Evolutionary conservation across 768 basidiomycete genomes (phyloP), one percentile per base, ranked within the genome.

Genomic region (Holtermannia corniformis): DNA sequence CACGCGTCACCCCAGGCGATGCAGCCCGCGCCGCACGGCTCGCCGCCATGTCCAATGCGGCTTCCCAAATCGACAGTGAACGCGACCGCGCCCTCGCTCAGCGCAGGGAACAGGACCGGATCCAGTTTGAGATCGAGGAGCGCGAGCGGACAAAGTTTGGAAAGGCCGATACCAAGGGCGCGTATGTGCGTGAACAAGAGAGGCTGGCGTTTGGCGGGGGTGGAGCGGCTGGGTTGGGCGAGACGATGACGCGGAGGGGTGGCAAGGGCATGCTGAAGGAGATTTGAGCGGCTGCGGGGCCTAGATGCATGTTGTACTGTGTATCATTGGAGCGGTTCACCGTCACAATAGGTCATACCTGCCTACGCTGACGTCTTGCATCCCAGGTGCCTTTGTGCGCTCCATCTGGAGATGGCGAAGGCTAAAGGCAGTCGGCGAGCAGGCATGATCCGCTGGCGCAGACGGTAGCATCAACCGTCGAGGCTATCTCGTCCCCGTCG

Each of bases 21-120:
- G 61, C 66, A 14, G 61, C 64, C 24, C 84, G 91, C 27, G 82
- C 83, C 2, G 85, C 86, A 23, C 83, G 87, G n/a, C 76, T 97
- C 24, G 92, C 88, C 0, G 85, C 89, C 3, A 97, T 97, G 93
- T 74, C 83, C 21, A 73, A 78, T 1, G 81, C 84, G 54, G 93
- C 93, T 0, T 70, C 76, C n/a, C 70, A 72, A 5, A 77, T 89
- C 75, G 79, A 80, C 44, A 70, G 72, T 0, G 82, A 89, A 43
- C 82, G 92, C 22, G 80, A 84, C 55, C 80, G 82, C 57, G 81
- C 86, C 20, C 75, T 97, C 10, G 76, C 81, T 2, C 75, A 76
- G 16, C 68, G 88, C 51, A 74, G 88, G 23, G 82, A 81, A 67
- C 81, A 81, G 67, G 90, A 95, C 70, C 85, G 82, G 64, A 82